These are phyloP conservation scores for Echria macrotheca DNA, from an alignment of 495 filamentous ascomycete species.

Conservation along the genomic window DNA sequence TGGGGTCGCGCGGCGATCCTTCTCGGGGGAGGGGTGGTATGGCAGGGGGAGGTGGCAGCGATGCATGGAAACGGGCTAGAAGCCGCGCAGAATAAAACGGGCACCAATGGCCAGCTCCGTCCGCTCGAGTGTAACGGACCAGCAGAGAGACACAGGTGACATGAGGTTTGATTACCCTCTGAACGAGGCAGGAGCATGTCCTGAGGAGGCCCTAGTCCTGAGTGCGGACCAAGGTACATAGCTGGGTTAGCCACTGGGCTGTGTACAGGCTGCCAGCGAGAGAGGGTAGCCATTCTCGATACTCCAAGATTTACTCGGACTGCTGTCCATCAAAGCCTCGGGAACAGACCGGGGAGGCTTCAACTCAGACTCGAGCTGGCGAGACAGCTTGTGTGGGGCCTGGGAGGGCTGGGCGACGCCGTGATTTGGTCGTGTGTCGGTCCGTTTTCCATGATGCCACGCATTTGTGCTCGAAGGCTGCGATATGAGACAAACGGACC, in stretches of 20 bases:
- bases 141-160: constrained; percentile 6
- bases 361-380: not conserved
- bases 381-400: not conserved
- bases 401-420: constrained; percentile 4
- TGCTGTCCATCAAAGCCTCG: not conserved
- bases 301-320: not conserved
- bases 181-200: constrained; percentile 19
- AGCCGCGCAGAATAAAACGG: constrained; percentile 17
- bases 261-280: not conserved
- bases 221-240: not conserved
- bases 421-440: constrained; percentile 1
- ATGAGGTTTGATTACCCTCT: constrained; percentile 10
- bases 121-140: constrained; percentile 3
- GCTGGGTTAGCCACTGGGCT: not conserved
- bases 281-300: not conserved
- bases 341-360: not conserved
- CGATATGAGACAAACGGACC: no score
- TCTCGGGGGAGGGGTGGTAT: not conserved
- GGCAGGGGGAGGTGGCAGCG: not conserved
- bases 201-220: constrained; percentile 8
- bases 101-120: not conserved
- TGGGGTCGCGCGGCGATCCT: not conserved
- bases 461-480: not conserved
- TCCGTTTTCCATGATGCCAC: not conserved
- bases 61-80: constrained; percentile 18